Evolutionary conservation across 768 basidiomycete species (phyloP).

Genomic region (Omphalotus guepiniiformis): DNA sequence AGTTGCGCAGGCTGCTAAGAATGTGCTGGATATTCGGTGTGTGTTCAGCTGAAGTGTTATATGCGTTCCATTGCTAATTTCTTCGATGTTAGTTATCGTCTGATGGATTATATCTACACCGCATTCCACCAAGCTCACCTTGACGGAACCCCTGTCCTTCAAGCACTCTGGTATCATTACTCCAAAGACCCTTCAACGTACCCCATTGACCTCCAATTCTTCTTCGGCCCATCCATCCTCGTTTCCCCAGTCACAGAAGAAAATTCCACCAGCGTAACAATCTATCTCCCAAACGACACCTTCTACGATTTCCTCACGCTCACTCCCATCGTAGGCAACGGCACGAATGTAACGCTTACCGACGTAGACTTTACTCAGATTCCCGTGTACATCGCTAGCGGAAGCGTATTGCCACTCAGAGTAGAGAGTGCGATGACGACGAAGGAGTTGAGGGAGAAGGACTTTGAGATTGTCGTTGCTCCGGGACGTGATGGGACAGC

Average conservation of each 20-base stretch:
- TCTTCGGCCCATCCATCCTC: slow-evolving; percentile 63
- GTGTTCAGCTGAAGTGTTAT: slow-evolving; percentile 11
- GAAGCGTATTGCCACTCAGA: slow-evolving; percentile 55
- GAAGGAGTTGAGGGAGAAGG: slow-evolving; percentile 42
- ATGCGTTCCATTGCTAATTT: background rate
- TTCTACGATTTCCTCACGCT: slow-evolving; percentile 63
- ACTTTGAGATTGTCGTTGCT: slow-evolving; percentile 63
- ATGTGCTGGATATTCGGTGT: slow-evolving; percentile 59
- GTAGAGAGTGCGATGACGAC: slow-evolving; percentile 58
- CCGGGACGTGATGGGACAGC: slow-evolving; percentile 51
- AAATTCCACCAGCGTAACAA: slow-evolving; percentile 50
- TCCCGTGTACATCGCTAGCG: slow-evolving; percentile 60
- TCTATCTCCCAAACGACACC: slow-evolving; percentile 59
- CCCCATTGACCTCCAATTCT: slow-evolving; percentile 62
- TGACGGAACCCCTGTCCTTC: slow-evolving; percentile 62
- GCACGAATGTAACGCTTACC: slow-evolving; percentile 37
- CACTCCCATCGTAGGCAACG: slow-evolving; percentile 43
- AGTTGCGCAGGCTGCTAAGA: slow-evolving; percentile 54
- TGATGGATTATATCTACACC: slow-evolving; percentile 71
- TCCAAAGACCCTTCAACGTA: slow-evolving; percentile 58
- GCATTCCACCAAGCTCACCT: slow-evolving; percentile 55
- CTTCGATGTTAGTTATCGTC: slow-evolving; percentile 44
- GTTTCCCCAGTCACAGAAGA: slow-evolving; percentile 67
- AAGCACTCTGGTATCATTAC: slow-evolving; percentile 64
- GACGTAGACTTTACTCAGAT: slow-evolving; percentile 54